A percentile compares a stretch with the other conserved stretches of the same genome.
These are phyloP conservation scores for Arthromyces matolae DNA, from an alignment of 768 basidiomycete genomes.

Conservation along the genomic window DNA sequence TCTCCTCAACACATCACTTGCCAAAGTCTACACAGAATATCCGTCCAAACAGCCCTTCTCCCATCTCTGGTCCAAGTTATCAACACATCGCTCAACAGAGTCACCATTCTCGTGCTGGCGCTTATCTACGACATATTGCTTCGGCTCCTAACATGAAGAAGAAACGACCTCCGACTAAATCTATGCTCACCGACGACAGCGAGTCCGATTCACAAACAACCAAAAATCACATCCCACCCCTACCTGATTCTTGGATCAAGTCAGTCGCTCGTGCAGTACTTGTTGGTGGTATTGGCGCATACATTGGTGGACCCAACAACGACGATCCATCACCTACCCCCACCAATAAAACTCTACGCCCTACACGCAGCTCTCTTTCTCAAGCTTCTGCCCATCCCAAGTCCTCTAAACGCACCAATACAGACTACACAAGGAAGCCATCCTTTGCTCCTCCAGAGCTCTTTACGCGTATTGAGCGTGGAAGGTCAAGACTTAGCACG, in stretches of 20 bases:
- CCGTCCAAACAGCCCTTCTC: conserved; percentile 19
- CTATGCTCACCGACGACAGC: conserved; percentile 30
- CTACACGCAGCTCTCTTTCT: conserved; percentile 39
- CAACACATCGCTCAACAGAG: conserved; percentile 27
- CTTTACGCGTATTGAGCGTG: conserved; percentile 33
- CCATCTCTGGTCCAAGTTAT: conserved; percentile 24
- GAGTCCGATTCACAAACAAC: conserved; percentile 23
- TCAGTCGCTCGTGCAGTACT: conserved; percentile 63
- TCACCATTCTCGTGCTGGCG: conserved; percentile 54
- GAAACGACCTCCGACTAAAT: conserved; percentile 31
- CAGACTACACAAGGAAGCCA: conserved; percentile 26
- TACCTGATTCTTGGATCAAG: conserved; percentile 70
- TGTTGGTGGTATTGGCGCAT: conserved; percentile 45
- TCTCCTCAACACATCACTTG: conserved; percentile 9
- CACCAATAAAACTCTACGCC: conserved; percentile 23
- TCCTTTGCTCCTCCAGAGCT: conserved; percentile 32
- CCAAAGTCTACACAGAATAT: conserved; percentile 9
- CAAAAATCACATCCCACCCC: conserved; percentile 43
- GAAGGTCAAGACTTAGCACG: conserved; percentile 31
- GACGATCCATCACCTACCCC: neutral
- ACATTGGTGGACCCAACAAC: conserved; percentile 38
- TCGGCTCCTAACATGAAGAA: conserved; percentile 46
- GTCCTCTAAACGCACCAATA: conserved; percentile 24
- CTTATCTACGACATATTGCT: conserved; percentile 73
- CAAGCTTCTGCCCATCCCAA: conserved; percentile 26